Evolutionary conservation across 2,329 filamentous ascomycete genomes (phyloP).

Genomic region (Teratosphaeria destructans): DNA sequence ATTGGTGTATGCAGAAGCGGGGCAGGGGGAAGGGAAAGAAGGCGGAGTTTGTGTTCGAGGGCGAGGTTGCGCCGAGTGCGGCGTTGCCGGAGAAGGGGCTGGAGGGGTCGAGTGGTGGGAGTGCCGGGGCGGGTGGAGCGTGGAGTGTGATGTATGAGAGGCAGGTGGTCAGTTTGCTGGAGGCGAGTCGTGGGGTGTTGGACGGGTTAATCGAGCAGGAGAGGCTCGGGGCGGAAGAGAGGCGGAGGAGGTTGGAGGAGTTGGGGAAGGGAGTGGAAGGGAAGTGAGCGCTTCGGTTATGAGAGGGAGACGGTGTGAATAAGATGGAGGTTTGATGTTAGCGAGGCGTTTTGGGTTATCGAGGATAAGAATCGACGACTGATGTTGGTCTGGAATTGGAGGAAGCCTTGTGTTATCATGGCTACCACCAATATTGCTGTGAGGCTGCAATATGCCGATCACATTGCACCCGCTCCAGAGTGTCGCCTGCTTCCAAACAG

Average conservation of each 20-base stretch:
- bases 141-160: constrained; percentile 29
- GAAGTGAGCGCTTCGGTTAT: constrained; percentile 5
- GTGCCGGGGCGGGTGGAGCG: constrained; percentile 45
- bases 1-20: constrained; percentile 44
- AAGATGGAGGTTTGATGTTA: neutral
- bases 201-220: constrained; percentile 34
- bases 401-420: neutral
- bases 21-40: constrained; percentile 45
- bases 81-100: constrained; percentile 60
- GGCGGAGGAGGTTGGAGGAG: constrained; percentile 20
- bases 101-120: constrained; percentile 55
- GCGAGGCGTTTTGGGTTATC: neutral
- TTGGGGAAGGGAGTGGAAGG: constrained; percentile 11
- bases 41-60: constrained; percentile 42
- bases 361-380: neutral
- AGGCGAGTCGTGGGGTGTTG: constrained; percentile 52
- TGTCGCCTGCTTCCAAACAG: too few species aligned
- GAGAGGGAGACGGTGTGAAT: neutral
- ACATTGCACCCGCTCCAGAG: too few species aligned
- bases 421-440: neutral
- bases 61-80: constrained; percentile 52
- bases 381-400: neutral
- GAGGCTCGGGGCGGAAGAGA: constrained; percentile 17
- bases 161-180: constrained; percentile 24
- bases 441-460: too few species aligned